Conservation (phyloP, 805 yeast species). For the Cyberlindnera sargentensis region DNA sequence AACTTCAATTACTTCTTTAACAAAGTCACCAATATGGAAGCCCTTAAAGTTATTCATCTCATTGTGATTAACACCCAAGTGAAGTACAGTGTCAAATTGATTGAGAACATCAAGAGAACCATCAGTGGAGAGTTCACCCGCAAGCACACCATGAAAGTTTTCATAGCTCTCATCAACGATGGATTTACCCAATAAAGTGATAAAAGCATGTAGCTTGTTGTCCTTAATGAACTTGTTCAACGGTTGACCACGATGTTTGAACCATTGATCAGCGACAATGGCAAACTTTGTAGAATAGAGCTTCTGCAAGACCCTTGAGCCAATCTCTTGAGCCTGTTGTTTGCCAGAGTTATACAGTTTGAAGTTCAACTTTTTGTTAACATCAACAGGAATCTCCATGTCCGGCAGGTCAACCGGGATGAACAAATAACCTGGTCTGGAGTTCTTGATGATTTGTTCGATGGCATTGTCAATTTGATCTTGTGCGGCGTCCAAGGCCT, state of each 20-base stretch:
- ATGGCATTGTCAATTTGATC: conserved; percentile 57
- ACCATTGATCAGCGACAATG: conserved; percentile 64
- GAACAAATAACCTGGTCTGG: conserved; percentile 67
- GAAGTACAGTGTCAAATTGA: conserved; percentile 57
- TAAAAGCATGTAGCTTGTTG: conserved; percentile 21
- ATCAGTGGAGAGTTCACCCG: conserved; percentile 46
- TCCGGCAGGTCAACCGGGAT: conserved; percentile 58
- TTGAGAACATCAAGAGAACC: conserved; percentile 39
- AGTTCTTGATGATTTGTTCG: conserved; percentile 37
- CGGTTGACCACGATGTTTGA: conserved; percentile 41
- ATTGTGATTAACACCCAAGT: conserved; percentile 57
- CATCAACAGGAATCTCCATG: conserved; percentile 26
- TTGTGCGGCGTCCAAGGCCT: conserved; percentile 43
- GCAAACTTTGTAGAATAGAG: conserved; percentile 53
- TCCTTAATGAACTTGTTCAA: conserved; percentile 40
- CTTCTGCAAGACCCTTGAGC: conserved; percentile 37
- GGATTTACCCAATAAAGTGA: conserved; percentile 12
- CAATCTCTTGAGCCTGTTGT: conserved; percentile 28
- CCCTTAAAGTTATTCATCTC: conserved; percentile 41
- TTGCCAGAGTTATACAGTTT: conserved; percentile 15
- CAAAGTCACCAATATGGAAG: conserved; percentile 6
- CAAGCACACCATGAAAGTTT: conserved; percentile 60
- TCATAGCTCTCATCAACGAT: conserved; percentile 36
- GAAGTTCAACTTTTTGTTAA: conserved; percentile 20
- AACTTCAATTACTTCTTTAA: conserved; percentile 16